Evolutionary conservation across 345 rosid genomes (phyloP).

Genomic region (Citrus australasica): DNA sequence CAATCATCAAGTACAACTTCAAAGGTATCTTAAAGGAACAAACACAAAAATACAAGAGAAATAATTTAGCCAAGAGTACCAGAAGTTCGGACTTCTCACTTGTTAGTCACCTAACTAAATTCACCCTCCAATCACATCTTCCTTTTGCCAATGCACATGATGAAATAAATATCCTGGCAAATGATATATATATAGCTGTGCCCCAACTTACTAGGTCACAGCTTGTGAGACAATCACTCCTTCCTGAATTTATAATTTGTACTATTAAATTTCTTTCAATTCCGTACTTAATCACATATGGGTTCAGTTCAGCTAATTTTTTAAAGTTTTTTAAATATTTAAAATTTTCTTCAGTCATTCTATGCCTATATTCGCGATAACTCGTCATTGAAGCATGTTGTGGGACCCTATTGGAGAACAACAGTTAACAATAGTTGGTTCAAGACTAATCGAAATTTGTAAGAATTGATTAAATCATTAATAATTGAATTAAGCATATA

Average conservation of each 20-base stretch:
- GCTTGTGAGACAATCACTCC: background rate
- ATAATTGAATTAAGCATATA: no score
- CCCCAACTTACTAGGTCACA: background rate
- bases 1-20: background rate
- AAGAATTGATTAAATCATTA: background rate
- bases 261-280: background rate
- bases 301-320: background rate
- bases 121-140: background rate
- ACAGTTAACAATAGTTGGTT: background rate
- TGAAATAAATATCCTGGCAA: background rate
- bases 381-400: background rate
- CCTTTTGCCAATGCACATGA: background rate
- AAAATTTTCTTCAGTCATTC: background rate
- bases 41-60: background rate
- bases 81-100: background rate
- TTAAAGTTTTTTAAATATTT: no score
- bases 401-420: background rate
- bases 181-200: background rate
- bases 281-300: conserved; percentile 7
- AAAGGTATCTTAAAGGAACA: background rate
- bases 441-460: background rate
- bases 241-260: background rate
- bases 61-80: background rate
- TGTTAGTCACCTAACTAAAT: background rate
- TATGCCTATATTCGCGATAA: background rate